Evolutionary conservation across 202 grass and related monocot species (phyloP).

Genomic region (Carex arenaria): DNA sequence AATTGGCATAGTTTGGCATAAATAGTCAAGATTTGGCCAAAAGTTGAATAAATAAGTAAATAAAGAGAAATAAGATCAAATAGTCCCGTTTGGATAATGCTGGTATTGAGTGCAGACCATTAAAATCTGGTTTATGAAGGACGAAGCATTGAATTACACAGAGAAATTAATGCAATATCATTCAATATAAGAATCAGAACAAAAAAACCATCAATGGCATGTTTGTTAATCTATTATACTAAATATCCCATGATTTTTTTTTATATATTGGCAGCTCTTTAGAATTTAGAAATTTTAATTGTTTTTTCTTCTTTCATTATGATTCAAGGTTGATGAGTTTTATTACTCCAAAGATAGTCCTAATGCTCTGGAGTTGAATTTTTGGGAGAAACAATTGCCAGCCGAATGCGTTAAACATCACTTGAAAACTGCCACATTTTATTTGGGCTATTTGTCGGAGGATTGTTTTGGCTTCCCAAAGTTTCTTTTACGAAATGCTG

Average conservation of each 20-base stretch:
- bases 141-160: neutral
- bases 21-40: neutral
- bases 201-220: neutral
- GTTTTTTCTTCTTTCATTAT: neutral
- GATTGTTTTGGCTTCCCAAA: slow-evolving; percentile 12
- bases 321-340: neutral
- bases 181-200: neutral
- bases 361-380: neutral
- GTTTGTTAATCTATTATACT: neutral
- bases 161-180: neutral
- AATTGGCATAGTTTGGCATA: neutral
- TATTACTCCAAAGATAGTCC: too few relatives aligned
- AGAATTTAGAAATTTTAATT: neutral
- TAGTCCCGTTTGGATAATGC: too few relatives aligned
- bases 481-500: slow-evolving; percentile 33
- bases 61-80: neutral
- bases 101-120: neutral
- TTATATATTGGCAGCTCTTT: too few relatives aligned
- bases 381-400: slow-evolving; percentile 16
- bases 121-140: neutral
- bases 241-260: too few relatives aligned
- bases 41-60: neutral
- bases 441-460: neutral
- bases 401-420: slow-evolving; percentile 12
- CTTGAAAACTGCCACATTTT: slow-evolving; percentile 11